Base-by-base conservation (phyloP, 2,329 filamentous ascomycete species). In the Pestalotiopsis sp. region DNA sequence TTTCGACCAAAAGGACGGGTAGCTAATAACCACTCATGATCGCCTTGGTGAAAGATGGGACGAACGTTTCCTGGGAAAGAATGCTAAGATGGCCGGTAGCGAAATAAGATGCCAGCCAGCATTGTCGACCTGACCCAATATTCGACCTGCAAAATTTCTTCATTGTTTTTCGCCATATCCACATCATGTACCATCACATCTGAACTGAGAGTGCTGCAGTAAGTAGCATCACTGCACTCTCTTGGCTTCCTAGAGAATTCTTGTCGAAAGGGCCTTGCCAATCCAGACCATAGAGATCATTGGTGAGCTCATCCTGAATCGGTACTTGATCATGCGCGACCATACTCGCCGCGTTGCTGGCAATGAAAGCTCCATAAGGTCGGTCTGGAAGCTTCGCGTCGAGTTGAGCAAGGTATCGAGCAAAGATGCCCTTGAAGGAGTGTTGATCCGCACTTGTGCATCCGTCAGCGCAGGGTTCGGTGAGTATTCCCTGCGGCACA, bases 381-480 rank as follows among this genome's bases (percentile, higher is more conserved):
- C 78, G 76, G 40, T 83, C 78, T 1, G 81, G 81, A 0, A 82
- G 81, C 2, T 74, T 83, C 1, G 77, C 75, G 4, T 89, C 79
- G 52, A 91, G 73, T 48, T 82, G 80, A 44, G 81, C 79, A 10
- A 91, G 76, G 66, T 88, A 88, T 0, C 88, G 82, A 24, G 84
- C 83, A 71, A 91, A 90, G 4, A 90, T 81, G 1, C 89, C 89
- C 73, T 91, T 91, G 81, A 91, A 91, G 59, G 89, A 85, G 0
- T 82, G 81, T 0, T 80, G 83, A 56, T 77, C 74, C 20, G 71
- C 70, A 56, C 75, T 71, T 6, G 38, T 14, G 68, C 76, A 78
- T 57, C 81, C 78, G 4, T 68, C 70, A 5, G 77, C 78, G 22
- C 76, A 76, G 0, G 79, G 76, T 57, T 86, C 84, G 11, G 81